Evolutionary conservation across 495 filamentous ascomycete species (phyloP), one percentile per base, ranked within the genome.

Genomic region (Astrothelium macrocarpum): DNA sequence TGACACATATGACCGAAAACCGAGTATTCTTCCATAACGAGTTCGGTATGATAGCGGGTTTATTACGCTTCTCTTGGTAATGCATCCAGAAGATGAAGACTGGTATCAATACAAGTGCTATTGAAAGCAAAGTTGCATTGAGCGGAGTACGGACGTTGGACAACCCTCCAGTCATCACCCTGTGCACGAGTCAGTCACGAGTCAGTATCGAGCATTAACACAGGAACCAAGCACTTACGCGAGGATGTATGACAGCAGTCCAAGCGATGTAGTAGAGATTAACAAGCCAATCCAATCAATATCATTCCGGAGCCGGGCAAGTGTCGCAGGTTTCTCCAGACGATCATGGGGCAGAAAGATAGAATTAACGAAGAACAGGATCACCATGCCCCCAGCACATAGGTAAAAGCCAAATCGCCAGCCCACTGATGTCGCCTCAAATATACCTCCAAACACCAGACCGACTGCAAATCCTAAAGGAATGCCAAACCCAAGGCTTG

Each of bases 21-120:
- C 75, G 71, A 0, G 65, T 63, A 39, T 81, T 82, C 31, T 72
- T 75, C 82, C 82, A 85, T 1, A 85, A 61, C 0, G 73, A 73
- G 69, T 83, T 86, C 0, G 82, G 82, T 1, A 86, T 82, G 42
- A 86, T 64, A 14, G 79, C 80, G 12, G 80, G 74, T 29, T 74
- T 73, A 4, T 72, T 70, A 1, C 53, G 65, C 56, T 71, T 70
- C 46, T 78, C 81, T 58, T 76, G 77, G 42, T 70, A 67, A 42
- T 72, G 67, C 71, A 80, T 76, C 82, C 81, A 84, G 1, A 67
- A 61, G 20, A 76, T 64, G 65, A 85, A 86, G 0, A 66, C 70
- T 0, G 79, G 76, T 0, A 82, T 68, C 5, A 80, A 69, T 11
- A 69, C 63, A 3, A 74, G 63, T 20, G 75, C 71, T 26, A 79